Evolutionary conservation across 163 green algal species (phyloP).

Genomic region (Chlorella variabilis): DNA sequence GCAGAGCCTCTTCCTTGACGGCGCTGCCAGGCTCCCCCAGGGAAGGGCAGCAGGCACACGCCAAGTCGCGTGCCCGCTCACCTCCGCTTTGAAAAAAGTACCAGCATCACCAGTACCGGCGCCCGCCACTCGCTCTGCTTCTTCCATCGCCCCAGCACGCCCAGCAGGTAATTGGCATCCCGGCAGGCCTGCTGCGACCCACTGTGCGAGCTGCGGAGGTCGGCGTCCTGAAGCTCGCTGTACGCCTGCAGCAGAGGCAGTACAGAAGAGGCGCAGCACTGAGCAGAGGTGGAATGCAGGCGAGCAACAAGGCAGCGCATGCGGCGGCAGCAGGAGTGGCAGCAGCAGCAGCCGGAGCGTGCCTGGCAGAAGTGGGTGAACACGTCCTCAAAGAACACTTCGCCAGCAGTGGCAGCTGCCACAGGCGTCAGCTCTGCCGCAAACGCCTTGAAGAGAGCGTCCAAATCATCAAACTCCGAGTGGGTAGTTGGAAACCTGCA

Average conservation of each 20-base stretch:
- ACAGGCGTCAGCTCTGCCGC: background rate
- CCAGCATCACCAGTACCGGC: background rate
- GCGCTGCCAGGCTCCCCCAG: too few relatives aligned
- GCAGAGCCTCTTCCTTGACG: too few relatives aligned
- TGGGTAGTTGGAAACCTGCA: background rate
- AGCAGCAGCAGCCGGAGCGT: too few relatives aligned
- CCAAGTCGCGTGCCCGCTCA: background rate
- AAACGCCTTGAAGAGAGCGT: conserved; percentile 2
- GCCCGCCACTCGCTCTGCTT: background rate
- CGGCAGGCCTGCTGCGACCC: background rate
- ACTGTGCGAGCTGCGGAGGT: background rate
- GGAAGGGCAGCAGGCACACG: too few relatives aligned
- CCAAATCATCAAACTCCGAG: conserved; percentile 1
- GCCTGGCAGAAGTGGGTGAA: background rate
- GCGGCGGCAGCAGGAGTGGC: too few relatives aligned
- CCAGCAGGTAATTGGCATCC: background rate
- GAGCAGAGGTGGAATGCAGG: background rate
- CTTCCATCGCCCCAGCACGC: background rate
- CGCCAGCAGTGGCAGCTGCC: background rate
- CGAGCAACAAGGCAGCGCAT: too few relatives aligned
- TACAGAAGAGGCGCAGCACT: background rate
- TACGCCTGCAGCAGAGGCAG: background rate
- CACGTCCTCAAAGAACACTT: background rate
- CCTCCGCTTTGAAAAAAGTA: background rate
- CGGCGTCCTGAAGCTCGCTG: background rate